phyloP scores from a whole-genome alignment of 495 filamentous ascomycete genomes.

The Penicillium roqueforti region DNA sequence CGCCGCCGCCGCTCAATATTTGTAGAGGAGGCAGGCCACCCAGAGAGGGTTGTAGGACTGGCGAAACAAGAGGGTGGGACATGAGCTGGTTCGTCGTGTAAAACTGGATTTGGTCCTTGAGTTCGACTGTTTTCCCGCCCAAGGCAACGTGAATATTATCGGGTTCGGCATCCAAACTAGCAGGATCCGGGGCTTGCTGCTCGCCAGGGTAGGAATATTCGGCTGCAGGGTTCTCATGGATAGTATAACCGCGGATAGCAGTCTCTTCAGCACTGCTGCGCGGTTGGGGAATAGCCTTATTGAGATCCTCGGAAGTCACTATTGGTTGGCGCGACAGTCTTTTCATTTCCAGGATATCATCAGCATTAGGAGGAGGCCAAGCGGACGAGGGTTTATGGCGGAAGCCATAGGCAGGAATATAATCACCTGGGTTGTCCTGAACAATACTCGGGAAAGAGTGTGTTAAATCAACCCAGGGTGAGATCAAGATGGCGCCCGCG shows the following conservation, averaged over 20 bases:
- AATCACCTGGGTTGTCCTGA: conserved; percentile 68
- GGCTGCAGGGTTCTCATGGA: conserved; percentile 24
- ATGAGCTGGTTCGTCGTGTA: conserved; percentile 87
- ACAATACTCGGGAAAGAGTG: conserved; percentile 91
- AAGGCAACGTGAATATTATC: conserved; percentile 53
- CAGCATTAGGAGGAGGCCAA: conserved; percentile 87
- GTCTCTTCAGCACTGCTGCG: conserved; percentile 29
- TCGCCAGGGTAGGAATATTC: conserved; percentile 34
- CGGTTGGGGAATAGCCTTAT: conserved; percentile 11
- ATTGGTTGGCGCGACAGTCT: conserved; percentile 34
- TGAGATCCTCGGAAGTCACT: conserved; percentile 23
- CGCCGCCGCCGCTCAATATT: conserved; percentile 80
- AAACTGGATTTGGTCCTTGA: conserved; percentile 94
- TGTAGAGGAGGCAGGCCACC: conserved; percentile 85
- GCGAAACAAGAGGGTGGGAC: conserved; percentile 84
- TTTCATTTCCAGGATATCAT: conserved; percentile 54
- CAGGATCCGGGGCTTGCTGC: conserved; percentile 24
- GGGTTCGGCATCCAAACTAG: conserved; percentile 31
- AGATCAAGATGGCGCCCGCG: conserved; percentile 84
- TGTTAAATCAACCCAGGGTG: conserved; percentile 89
- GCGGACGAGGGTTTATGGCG: conserved; percentile 74
- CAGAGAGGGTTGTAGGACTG: conserved; percentile 76
- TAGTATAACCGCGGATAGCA: conserved; percentile 40
- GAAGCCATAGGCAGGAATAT: conserved; percentile 84
- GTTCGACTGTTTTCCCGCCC: conserved; percentile 65